phyloP scores from a whole-genome alignment of 2,329 filamentous ascomycete species.

The Aspergillus latus region DNA sequence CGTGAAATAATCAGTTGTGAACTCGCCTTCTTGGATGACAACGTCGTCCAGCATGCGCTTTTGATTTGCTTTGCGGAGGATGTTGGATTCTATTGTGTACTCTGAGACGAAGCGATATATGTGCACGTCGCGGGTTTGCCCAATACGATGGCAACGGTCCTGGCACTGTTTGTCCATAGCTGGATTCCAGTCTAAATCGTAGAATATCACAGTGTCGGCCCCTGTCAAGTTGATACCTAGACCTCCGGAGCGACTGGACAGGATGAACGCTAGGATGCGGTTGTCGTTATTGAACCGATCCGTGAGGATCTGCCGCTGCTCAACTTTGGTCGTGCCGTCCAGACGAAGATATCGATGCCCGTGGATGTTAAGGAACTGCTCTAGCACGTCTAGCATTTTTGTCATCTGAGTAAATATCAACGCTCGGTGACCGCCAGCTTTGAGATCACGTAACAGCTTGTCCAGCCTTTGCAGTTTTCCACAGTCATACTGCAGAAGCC shows the following conservation, averaged over 20 bases:
- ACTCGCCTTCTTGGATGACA: slow-evolving; percentile 96
- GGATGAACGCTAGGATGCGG: slow-evolving; percentile 89
- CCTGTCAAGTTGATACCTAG: slow-evolving; percentile 95
- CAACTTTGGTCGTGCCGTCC: slow-evolving; percentile 91
- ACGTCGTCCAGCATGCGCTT: slow-evolving; percentile 98
- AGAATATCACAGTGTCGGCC: slow-evolving; percentile 97
- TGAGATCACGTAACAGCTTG: slow-evolving; percentile 78
- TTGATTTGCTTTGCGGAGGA: slow-evolving; percentile 91
- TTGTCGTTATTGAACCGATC: slow-evolving; percentile 96
- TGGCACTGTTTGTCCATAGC: slow-evolving; percentile 99
- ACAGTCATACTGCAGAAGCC: slow-evolving; percentile 95
- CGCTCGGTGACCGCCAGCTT: slow-evolving; percentile 86
- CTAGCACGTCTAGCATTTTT: slow-evolving; percentile 93
- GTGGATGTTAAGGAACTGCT: slow-evolving; percentile 97
- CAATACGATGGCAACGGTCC: slow-evolving; percentile 94
- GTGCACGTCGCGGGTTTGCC: slow-evolving; percentile 94
- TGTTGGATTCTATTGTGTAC: slow-evolving; percentile 96
- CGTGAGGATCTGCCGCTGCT: slow-evolving; percentile 90
- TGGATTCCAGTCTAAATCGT: slow-evolving; percentile 98
- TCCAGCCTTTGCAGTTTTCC: slow-evolving; percentile 93
- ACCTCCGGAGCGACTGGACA: slow-evolving; percentile 91
- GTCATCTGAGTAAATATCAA: slow-evolving; percentile 99
- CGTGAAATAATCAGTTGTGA: slow-evolving; percentile 95
- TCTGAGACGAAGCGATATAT: slow-evolving; percentile 94
- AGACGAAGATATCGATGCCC: slow-evolving; percentile 94